Evolutionary conservation across 768 basidiomycete species (phyloP).

Genomic region (Tremella yokohamensis): DNA sequence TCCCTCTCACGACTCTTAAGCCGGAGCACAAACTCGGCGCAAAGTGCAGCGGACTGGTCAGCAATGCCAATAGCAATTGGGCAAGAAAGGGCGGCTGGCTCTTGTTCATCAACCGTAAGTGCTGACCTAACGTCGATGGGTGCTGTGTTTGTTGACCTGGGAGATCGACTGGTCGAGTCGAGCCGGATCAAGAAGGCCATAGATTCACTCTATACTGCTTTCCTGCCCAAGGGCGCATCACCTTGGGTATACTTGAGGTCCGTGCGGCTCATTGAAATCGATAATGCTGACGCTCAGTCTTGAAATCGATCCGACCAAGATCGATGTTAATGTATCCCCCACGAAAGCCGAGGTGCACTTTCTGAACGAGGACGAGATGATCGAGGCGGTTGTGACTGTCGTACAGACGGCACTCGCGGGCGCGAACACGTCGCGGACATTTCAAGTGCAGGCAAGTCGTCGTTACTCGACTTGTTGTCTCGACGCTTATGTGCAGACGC

Average conservation of each 20-base stretch:
- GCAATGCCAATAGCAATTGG: conserved; percentile 77
- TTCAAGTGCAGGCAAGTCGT: conserved; percentile 50
- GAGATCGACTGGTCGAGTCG: conserved; percentile 91
- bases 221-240: conserved; percentile 81
- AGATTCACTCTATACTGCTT: conserved; percentile 75
- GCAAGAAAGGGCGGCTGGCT: conserved; percentile 79
- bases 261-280: conserved; percentile 11
- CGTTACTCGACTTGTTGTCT: not conserved
- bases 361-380: conserved; percentile 81
- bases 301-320: conserved; percentile 74
- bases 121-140: not conserved
- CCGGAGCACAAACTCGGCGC: conserved; percentile 58
- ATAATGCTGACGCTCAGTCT: conserved; percentile 57
- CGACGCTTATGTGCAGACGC: conserved; percentile 35
- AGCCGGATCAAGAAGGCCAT: conserved; percentile 78
- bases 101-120: conserved; percentile 90
- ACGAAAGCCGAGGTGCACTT: conserved; percentile 95
- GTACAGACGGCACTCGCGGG: conserved; percentile 64
- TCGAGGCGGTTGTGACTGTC: conserved; percentile 68
- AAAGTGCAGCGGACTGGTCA: conserved; percentile 71
- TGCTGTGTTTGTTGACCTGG: no score
- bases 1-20: conserved; percentile 34
- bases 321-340: conserved; percentile 97
- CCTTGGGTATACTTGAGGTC: conserved; percentile 95
- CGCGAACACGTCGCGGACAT: conserved; percentile 53